Percentiles rank a stretch among this genome's conserved stretches.
Evolutionary conservation across 352 stramenopile species (phyloP).

Genomic region (Sclerospora graminicola): DNA sequence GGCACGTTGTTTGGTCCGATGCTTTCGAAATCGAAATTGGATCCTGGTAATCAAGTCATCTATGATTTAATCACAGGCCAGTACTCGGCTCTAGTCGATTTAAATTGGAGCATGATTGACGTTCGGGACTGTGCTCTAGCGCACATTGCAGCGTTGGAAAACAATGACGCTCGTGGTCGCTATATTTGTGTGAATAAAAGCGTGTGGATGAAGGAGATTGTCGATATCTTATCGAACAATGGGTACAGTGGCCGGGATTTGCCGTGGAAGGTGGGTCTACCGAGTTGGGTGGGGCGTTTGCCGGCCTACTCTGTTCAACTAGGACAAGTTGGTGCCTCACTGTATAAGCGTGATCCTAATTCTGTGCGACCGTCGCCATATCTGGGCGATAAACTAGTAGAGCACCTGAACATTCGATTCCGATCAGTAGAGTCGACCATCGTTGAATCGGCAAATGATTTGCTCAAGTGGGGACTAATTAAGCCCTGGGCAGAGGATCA

Average conservation of each 20-base stretch:
- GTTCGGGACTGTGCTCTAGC: constrained; percentile 76
- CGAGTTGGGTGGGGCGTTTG: constrained; percentile 77
- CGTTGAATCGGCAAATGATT: constrained; percentile 73
- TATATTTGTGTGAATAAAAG: constrained; percentile 84
- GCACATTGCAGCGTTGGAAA: constrained; percentile 74
- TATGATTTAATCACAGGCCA: constrained; percentile 81
- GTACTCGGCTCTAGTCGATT: constrained; percentile 79
- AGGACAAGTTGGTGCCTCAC: constrained; percentile 68
- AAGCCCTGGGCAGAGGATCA: constrained; percentile 86
- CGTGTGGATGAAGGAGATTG: constrained; percentile 85
- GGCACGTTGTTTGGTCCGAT: constrained; percentile 76
- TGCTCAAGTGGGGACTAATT: constrained; percentile 80
- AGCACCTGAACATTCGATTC: constrained; percentile 74
- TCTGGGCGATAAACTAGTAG: constrained; percentile 68
- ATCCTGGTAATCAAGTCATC: constrained; percentile 79
- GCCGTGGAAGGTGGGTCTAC: constrained; percentile 71
- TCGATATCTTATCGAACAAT: constrained; percentile 76
- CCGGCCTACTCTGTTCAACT: constrained; percentile 79
- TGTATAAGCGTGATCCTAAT: constrained; percentile 56
- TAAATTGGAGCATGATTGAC: constrained; percentile 85
- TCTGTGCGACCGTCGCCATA: constrained; percentile 57
- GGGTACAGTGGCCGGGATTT: constrained; percentile 80
- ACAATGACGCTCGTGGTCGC: constrained; percentile 68
- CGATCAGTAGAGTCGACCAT: constrained; percentile 46
- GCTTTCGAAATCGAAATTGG: constrained; percentile 75